phyloP scores from a whole-genome alignment of 352 stramenopile species.

The Phytophthora syringae region DNA sequence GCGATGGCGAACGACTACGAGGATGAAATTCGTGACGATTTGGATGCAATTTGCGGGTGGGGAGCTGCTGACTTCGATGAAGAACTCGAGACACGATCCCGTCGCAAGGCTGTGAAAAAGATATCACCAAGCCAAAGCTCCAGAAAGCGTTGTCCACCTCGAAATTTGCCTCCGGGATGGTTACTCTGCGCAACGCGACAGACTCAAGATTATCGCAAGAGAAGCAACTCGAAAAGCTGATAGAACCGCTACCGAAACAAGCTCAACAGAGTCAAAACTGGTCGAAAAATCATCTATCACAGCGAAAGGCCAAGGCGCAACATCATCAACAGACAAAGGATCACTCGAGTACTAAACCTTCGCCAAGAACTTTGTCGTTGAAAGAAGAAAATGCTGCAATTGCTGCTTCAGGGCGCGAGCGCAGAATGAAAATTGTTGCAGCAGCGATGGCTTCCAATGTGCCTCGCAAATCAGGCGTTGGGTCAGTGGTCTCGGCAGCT shows the following conservation, averaged over 20 bases:
- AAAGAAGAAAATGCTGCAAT: constrained; percentile 24
- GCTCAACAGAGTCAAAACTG: background rate
- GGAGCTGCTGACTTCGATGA: constrained; percentile 30
- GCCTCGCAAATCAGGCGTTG: constrained; percentile 11
- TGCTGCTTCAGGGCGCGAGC: constrained; percentile 27
- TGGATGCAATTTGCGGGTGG: constrained; percentile 34
- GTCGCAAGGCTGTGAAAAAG: background rate
- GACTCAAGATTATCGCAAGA: background rate
- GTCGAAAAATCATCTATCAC: background rate
- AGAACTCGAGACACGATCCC: constrained; percentile 3
- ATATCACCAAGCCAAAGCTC: background rate
- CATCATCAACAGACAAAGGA: background rate
- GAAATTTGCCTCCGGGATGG: background rate
- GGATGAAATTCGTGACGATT: constrained; percentile 13
- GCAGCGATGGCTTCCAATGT: constrained; percentile 21
- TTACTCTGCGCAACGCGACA: background rate
- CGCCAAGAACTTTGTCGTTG: constrained; percentile 8
- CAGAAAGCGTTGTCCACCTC: constrained; percentile 6
- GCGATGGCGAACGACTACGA: constrained; percentile 11
- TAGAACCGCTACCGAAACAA: background rate
- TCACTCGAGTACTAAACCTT: background rate
- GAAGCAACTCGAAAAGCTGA: background rate
- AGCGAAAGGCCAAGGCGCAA: constrained; percentile 4
- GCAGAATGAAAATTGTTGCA: constrained; percentile 27
- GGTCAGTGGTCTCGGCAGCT: constrained; percentile 21